Percentiles rank a stretch among this genome's conserved stretches.
phyloP scores from a whole-genome alignment of 2,329 filamentous ascomycete genomes.

The Calonectria hawksworthii region DNA sequence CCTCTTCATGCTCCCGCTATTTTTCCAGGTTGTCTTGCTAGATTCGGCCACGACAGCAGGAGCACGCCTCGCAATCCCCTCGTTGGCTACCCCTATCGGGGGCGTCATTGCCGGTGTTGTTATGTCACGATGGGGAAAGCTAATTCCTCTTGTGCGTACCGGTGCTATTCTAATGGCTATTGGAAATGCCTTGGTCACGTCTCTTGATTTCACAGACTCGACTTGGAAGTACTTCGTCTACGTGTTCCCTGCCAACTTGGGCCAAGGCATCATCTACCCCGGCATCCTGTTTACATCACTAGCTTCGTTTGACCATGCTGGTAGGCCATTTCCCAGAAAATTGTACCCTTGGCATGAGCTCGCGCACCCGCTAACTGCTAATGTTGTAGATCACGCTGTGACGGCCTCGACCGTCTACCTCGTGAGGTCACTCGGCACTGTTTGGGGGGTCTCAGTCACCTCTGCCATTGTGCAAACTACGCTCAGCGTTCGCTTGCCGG shows the following conservation, averaged over 20 bases:
- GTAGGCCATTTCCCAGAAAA: conserved; percentile 52
- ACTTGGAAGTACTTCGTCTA: conserved; percentile 69
- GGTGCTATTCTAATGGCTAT: conserved; percentile 66
- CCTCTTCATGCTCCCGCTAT: conserved; percentile 78
- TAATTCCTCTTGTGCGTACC: conserved; percentile 65
- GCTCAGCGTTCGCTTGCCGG: conserved; percentile 66
- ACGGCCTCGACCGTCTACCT: conserved; percentile 74
- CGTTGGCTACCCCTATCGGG: conserved; percentile 70
- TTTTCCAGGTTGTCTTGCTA: conserved; percentile 76
- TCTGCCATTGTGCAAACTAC: conserved; percentile 75
- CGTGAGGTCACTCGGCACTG: conserved; percentile 72
- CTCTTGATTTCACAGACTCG: conserved; percentile 63
- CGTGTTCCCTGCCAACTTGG: conserved; percentile 70
- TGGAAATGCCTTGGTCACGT: conserved; percentile 66
- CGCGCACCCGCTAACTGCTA: neutral
- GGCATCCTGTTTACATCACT: conserved; percentile 72
- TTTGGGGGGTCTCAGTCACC: conserved; percentile 75
- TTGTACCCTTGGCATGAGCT: neutral
- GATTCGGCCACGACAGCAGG: conserved; percentile 76
- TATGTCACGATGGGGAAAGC: conserved; percentile 69
- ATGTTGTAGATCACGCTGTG: conserved; percentile 69
- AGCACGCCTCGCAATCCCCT: conserved; percentile 73
- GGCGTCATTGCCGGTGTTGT: conserved; percentile 69
- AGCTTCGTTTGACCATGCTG: conserved; percentile 72
- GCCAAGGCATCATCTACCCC: conserved; percentile 72